Conservation (phyloP, 139 green algal species). For the Auxenochlorella pyrenoidosa region DNA sequence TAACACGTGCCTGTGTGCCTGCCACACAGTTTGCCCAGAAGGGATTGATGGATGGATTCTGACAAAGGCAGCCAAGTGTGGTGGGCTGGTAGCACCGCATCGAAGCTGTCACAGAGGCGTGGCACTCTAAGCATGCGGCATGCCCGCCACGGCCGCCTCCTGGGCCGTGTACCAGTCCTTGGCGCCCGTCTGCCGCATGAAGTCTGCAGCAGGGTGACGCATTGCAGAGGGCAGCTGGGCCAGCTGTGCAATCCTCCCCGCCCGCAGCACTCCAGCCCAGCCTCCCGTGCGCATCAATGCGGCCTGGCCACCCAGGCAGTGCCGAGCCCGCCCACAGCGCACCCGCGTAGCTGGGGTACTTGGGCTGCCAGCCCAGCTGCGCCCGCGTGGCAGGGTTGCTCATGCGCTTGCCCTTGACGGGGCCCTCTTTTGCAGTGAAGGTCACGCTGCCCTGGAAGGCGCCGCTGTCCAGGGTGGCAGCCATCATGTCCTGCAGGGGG, state of each 20-base stretch:
- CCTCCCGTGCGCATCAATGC: too few relatives aligned
- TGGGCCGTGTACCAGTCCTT: slow-evolving; percentile 47
- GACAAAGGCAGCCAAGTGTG: too few relatives aligned
- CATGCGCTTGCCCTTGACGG: slow-evolving; percentile 74
- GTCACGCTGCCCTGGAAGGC: slow-evolving; percentile 34
- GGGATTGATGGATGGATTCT: too few relatives aligned
- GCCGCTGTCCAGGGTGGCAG: slow-evolving; percentile 34
- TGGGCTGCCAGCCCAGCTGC: slow-evolving; percentile 79
- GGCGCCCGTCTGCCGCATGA: slow-evolving; percentile 37
- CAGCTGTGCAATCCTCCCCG: background rate
- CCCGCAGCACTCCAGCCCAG: background rate
- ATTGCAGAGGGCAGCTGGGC: background rate
- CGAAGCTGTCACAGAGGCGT: too few relatives aligned
- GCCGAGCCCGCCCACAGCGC: too few relatives aligned
- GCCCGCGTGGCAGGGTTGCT: slow-evolving; percentile 67
- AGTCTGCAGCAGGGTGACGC: slow-evolving; percentile 9
- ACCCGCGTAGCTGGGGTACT: slow-evolving; percentile 66
- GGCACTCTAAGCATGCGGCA: slow-evolving; percentile 25
- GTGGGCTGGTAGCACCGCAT: too few relatives aligned
- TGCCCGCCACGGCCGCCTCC: slow-evolving; percentile 16
- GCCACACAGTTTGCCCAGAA: too few relatives aligned
- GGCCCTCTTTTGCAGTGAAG: slow-evolving; percentile 55
- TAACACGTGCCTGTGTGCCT: too few relatives aligned
- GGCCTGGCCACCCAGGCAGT: background rate
- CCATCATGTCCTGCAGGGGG: slow-evolving; percentile 68